Percentiles rank a stretch among this genome's conserved stretches.
These are phyloP conservation scores for Cytospora mali DNA, from an alignment of 2,329 filamentous ascomycete genomes.

Conservation along the genomic window DNA sequence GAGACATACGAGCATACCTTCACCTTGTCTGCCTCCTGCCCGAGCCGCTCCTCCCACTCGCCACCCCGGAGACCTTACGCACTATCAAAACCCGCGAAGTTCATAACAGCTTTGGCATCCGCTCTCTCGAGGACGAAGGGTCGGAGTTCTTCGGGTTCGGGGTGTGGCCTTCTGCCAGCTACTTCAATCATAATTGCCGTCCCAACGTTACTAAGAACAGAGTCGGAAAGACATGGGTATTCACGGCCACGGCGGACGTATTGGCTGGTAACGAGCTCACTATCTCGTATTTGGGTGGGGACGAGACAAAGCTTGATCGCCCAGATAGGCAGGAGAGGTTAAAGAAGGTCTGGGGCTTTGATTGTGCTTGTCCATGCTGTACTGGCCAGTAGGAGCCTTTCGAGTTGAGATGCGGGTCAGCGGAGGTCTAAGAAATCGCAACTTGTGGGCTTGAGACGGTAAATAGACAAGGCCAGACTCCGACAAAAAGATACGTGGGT, in stretches of 20 bases:
- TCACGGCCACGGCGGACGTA: slow-evolving; percentile 9
- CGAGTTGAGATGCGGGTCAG: neutral
- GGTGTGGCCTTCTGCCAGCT: slow-evolving; percentile 24
- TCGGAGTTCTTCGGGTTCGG: slow-evolving; percentile 27
- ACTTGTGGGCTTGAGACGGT: neutral
- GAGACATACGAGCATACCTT: slow-evolving; percentile 19
- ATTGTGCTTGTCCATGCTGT: slow-evolving; percentile 22
- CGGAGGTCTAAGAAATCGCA: too few relatives aligned
- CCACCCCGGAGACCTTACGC: slow-evolving; percentile 11
- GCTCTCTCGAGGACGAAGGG: slow-evolving; percentile 25
- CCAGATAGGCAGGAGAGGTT: slow-evolving; percentile 21
- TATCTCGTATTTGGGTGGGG: slow-evolving; percentile 25
- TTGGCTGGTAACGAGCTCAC: slow-evolving; percentile 17
- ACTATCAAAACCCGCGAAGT: slow-evolving; percentile 21
- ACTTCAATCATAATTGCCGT: slow-evolving; percentile 26
- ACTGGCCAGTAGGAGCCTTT: neutral
- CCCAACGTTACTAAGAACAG: slow-evolving; percentile 21
- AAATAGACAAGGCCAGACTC: neutral
- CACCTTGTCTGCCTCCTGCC: slow-evolving; percentile 20
- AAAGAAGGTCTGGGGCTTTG: slow-evolving; percentile 24
- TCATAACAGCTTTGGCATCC: slow-evolving; percentile 27
- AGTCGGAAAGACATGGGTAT: slow-evolving; percentile 22
- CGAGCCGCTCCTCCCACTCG: slow-evolving; percentile 1
- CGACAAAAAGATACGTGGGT: too few relatives aligned
- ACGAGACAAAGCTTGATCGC: slow-evolving; percentile 7